phyloP scores from a whole-genome alignment of 352 stramenopile genomes.

The Phytophthora megakarya region DNA sequence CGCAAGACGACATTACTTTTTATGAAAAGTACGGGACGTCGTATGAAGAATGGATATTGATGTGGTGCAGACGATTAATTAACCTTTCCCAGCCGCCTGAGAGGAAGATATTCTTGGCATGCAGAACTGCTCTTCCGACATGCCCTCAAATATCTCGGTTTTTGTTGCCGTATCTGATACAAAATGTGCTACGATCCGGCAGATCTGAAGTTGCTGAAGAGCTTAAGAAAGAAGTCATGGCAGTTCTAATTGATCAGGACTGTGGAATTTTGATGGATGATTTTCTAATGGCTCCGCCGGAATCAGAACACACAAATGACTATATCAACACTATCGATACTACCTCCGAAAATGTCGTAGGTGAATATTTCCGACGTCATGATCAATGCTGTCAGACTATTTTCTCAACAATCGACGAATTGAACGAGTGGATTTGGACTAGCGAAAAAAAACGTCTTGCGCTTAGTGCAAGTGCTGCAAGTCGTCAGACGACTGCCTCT shows the following conservation, averaged over 20 bases:
- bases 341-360: conserved; percentile 31
- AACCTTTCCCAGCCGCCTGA: conserved; percentile 80
- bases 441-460: conserved; percentile 80
- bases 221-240: conserved; percentile 83
- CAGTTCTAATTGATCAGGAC: conserved; percentile 75
- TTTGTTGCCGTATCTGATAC: conserved; percentile 83
- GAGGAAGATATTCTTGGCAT: conserved; percentile 83
- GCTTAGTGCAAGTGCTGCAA: conserved; percentile 57
- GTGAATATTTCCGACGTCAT: conserved; percentile 75
- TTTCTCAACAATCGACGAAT: conserved; percentile 85
- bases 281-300: conserved; percentile 41
- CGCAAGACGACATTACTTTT: conserved; percentile 54
- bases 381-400: conserved; percentile 88
- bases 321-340: conserved; percentile 7
- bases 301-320: conserved; percentile 31
- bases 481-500: conserved; percentile 44
- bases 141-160: conserved; percentile 81
- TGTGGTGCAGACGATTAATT: conserved; percentile 80
- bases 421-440: conserved; percentile 90
- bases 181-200: conserved; percentile 82
- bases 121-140: conserved; percentile 58
- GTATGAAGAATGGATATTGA: conserved; percentile 85
- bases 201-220: conserved; percentile 64
- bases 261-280: conserved; percentile 62
- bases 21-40: conserved; percentile 78